phyloP scores from a whole-genome alignment of 148 eudicot genomes.

The Amaranthus hypochondriacus region DNA sequence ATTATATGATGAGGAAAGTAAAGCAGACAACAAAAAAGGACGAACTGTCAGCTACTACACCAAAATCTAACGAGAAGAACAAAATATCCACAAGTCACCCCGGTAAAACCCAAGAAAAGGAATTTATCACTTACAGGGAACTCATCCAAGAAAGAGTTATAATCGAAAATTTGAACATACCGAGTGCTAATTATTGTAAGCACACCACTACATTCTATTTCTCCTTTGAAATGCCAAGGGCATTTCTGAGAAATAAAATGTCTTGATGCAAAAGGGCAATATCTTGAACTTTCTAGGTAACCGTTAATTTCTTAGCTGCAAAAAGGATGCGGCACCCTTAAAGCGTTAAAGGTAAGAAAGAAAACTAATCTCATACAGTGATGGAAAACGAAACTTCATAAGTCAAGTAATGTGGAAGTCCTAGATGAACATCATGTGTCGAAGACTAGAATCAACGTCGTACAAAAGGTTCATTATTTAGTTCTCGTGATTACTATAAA shows the following conservation, averaged over 20 bases:
- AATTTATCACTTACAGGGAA: background rate
- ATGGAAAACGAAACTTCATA: too few relatives aligned
- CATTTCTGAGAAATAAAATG: background rate
- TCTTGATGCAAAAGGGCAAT: background rate
- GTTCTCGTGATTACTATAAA: too few relatives aligned
- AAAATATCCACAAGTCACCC: background rate
- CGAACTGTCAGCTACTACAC: background rate
- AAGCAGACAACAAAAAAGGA: background rate
- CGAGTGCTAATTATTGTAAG: background rate
- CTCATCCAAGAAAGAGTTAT: background rate
- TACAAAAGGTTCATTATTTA: too few relatives aligned
- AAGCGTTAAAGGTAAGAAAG: background rate
- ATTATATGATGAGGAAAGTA: background rate
- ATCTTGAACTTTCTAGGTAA: background rate
- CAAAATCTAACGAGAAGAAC: background rate
- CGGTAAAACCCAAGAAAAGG: background rate
- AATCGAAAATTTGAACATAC: background rate
- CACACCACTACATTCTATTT: background rate
- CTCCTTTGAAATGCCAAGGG: background rate
- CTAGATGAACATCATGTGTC: too few relatives aligned
- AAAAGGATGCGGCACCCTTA: background rate
- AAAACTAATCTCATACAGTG: background rate
- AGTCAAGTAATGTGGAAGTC: too few relatives aligned
- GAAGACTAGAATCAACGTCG: too few relatives aligned
- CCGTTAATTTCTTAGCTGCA: background rate